Base-by-base conservation (phyloP, 1,284 basidiomycete species). In the Inonotus obliquus region DNA sequence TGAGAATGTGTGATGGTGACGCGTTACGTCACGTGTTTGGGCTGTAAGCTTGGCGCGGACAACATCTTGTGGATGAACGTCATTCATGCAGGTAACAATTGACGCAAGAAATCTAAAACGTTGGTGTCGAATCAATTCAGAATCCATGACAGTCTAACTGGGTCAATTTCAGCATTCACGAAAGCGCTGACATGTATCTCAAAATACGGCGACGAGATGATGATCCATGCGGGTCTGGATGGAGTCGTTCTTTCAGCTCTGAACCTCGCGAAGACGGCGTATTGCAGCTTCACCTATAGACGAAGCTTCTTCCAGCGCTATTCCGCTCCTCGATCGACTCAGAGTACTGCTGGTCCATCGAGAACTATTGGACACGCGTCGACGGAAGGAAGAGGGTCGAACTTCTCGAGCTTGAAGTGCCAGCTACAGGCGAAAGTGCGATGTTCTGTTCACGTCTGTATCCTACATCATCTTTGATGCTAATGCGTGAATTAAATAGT, bases 211-310 rank as follows among this genome's bases (percentile, higher is more conserved):
- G 91, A 92, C 63, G 88, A 92, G 64, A 75, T 92, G 54, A 79
- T 81, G 35, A 79, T 93, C 49, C 80, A 85, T 64, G 88, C 86
- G 5, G 81, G 82, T 9, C 69, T 77, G 0, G 84, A 87, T 35
- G 74, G 75, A 25, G 71, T 92, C 25, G 79, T 85, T 9, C 70
- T 93, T 32, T 89, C 87, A 51, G 76, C 86, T 1, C 89, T 88
- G 25, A 92, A 91, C 71, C 84, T 85, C 1, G 85, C 90, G 6
- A 82, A 86, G 68, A 89, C 91, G 29, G 90, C 91, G 9, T 92
- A 89, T 68, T 87, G 85, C 71, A 82, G 87, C n/a, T 87, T 92
- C 76, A 84, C 82, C 69, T 91, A 87, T 67, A 76, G 76, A 4
- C 80, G 75, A 55, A 75, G 79, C 53, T 92, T 90, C 74, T 93